These are phyloP conservation scores for Populus deltoides DNA, from an alignment of 345 rosid species.

Conservation along the genomic window DNA sequence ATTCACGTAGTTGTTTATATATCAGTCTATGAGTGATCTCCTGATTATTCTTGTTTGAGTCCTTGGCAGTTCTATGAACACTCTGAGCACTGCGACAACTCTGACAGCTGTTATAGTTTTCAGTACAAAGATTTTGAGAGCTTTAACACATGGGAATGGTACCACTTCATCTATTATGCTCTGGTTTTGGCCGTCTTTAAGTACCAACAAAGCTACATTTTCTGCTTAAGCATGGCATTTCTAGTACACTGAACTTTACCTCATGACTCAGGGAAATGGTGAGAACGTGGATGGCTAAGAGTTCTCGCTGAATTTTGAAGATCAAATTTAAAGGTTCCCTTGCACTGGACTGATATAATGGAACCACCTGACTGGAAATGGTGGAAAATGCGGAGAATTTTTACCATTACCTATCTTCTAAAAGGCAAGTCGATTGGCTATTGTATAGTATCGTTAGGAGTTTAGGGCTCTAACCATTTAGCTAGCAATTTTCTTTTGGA, in stretches of 20 bases:
- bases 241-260: not conserved
- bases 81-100: not conserved
- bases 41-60: not conserved
- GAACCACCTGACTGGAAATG: not conserved
- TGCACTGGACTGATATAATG: not conserved
- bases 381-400: not conserved
- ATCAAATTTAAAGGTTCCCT: not conserved
- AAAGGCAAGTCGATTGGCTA: slow-evolving; percentile 29
- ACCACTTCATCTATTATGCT: not conserved
- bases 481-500: not conserved
- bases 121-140: slow-evolving; percentile 3
- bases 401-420: not conserved
- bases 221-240: not conserved
- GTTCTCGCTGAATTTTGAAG: not conserved
- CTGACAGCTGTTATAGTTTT: not conserved
- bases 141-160: slow-evolving; percentile 21
- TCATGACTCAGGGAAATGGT: slow-evolving; percentile 20
- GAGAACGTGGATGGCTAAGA: slow-evolving; percentile 11
- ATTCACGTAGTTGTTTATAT: not conserved
- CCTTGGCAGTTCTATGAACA: slow-evolving; percentile 24
- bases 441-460: slow-evolving; percentile 22
- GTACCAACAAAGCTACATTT: not conserved
- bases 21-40: not conserved
- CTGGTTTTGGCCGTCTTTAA: not conserved
- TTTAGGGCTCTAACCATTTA: not conserved